These are phyloP conservation scores for Lactarius evosmus DNA, from an alignment of 768 basidiomycete genomes.

Conservation along the genomic window DNA sequence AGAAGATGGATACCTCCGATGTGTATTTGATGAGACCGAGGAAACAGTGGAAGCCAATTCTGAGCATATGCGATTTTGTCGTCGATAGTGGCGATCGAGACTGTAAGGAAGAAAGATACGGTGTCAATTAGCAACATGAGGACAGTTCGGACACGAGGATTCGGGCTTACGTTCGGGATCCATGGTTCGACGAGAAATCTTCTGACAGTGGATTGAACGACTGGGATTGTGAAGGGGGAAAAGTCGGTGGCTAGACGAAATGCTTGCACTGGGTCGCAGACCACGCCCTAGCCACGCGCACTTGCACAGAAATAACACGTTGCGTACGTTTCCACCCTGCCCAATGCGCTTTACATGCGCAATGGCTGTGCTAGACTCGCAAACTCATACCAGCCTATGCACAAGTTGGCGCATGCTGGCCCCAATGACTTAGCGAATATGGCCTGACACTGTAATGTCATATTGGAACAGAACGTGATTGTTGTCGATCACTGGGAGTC, in stretches of 20 bases:
- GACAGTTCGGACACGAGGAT: too few relatives aligned
- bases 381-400: not conserved
- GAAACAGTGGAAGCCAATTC: not conserved
- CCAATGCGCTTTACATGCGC: not conserved
- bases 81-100: not conserved
- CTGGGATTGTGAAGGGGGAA: not conserved
- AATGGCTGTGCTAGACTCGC: not conserved
- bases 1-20: not conserved
- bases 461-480: too few relatives aligned
- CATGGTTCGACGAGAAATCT: not conserved
- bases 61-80: not conserved
- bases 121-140: too few relatives aligned
- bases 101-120: not conserved
- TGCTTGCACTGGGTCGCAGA: too few relatives aligned
- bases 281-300: too few relatives aligned
- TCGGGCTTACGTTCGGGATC: too few relatives aligned
- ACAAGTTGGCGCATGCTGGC: too few relatives aligned
- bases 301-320: too few relatives aligned
- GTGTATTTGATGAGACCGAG: not conserved
- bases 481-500: too few relatives aligned
- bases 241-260: not conserved
- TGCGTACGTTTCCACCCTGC: too few relatives aligned
- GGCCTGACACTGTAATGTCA: too few relatives aligned
- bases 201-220: not conserved
- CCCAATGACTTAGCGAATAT: too few relatives aligned